These are phyloP conservation scores for Simplicillium sp. DNA, from an alignment of 2,329 filamentous ascomycete species.

Conservation along the genomic window DNA sequence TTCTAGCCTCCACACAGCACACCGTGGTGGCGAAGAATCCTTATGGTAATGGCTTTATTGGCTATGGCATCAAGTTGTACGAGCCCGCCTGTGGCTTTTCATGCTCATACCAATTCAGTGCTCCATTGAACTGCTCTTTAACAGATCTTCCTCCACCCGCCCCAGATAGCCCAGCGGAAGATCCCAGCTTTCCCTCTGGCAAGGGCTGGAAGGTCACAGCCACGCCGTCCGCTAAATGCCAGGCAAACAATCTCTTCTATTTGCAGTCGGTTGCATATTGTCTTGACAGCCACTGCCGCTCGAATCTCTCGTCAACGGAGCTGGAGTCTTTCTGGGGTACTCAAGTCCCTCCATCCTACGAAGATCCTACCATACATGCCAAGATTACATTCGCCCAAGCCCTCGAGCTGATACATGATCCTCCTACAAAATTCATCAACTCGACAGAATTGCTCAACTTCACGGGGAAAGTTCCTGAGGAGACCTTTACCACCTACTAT, in stretches of 20 bases:
- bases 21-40: too few relatives aligned
- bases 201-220: conserved; percentile 7
- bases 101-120: conserved; percentile 14
- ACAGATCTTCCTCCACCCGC: conserved; percentile 1
- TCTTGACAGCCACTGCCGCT: conserved; percentile 3
- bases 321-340: conserved; percentile 10
- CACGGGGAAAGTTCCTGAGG: conserved; percentile 5
- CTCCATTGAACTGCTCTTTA: conserved; percentile 14
- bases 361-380: too few relatives aligned
- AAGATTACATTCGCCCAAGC: conserved; percentile 4
- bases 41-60: conserved; percentile 8
- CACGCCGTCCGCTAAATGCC: conserved; percentile 8
- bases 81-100: conserved; percentile 19
- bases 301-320: background rate
- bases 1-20: too few relatives aligned
- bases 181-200: conserved; percentile 6
- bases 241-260: conserved; percentile 8
- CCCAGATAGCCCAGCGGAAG: conserved; percentile 1
- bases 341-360: conserved; percentile 6
- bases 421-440: conserved; percentile 3
- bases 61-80: conserved; percentile 12
- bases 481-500: conserved; percentile 4
- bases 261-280: conserved; percentile 11
- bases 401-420: conserved; percentile 3
- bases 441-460: conserved; percentile 7